A percentile compares a stretch with the other conserved stretches of the same genome.
phyloP scores from a whole-genome alignment of 768 basidiomycete genomes.

The Hericium coralloides region DNA sequence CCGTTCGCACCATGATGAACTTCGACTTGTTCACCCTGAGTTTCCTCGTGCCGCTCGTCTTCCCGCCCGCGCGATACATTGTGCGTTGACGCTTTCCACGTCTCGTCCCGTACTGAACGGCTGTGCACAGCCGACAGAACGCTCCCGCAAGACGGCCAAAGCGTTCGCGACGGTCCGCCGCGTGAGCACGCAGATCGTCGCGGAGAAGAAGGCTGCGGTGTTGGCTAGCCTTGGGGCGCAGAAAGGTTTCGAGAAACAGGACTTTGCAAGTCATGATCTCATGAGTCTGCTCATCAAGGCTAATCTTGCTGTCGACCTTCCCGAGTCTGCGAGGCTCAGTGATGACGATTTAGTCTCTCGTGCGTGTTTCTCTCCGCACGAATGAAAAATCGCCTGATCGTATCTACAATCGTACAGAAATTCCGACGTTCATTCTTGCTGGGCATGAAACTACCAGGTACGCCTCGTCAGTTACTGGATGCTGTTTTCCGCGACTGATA shows the following conservation, averaged over 20 bases:
- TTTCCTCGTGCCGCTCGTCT: not conserved
- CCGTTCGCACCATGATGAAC: not conserved
- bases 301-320: conserved; percentile 54
- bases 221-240: conserved; percentile 15
- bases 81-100: not conserved
- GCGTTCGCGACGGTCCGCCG: not conserved
- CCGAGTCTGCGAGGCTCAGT: conserved; percentile 42
- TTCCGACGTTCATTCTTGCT: conserved; percentile 51
- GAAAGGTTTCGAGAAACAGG: conserved; percentile 23
- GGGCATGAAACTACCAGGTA: conserved; percentile 54
- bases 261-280: conserved; percentile 38
- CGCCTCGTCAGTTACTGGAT: not conserved
- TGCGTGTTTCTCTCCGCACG: conserved; percentile 20
- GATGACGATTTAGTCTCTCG: conserved; percentile 55
- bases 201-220: conserved; percentile 25
- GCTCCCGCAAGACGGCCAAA: not conserved
- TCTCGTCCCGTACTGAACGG: not conserved
- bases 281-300: conserved; percentile 53
- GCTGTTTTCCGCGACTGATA: not conserved
- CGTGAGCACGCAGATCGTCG: not conserved
- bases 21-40: not conserved
- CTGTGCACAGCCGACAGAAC: not conserved
- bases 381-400: not conserved
- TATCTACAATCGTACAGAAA: conserved; percentile 29
- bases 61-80: not conserved